Conservation (phyloP, 345 rosid species). For the Trapa bicornis region DNA sequence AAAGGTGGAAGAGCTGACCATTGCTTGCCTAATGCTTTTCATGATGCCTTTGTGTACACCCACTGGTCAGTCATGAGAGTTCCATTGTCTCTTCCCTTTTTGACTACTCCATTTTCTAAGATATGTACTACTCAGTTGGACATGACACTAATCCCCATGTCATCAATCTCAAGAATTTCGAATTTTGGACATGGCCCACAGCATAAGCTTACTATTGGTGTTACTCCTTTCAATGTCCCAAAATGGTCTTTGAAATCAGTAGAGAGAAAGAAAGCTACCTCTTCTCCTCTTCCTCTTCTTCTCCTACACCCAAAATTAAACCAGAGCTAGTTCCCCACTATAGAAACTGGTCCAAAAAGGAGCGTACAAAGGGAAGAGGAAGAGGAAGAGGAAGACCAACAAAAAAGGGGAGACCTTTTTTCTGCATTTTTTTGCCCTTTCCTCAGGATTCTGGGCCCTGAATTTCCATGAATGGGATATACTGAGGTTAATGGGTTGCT, state of each 20-base stretch:
- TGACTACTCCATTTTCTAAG: not conserved
- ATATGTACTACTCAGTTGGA: too few relatives aligned
- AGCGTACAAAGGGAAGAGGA: not conserved
- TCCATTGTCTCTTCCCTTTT: constrained; percentile 10
- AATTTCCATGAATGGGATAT: constrained; percentile 11
- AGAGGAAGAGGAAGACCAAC: not conserved
- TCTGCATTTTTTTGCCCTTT: not conserved
- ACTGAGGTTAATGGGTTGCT: constrained; percentile 13
- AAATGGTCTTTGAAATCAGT: too few relatives aligned
- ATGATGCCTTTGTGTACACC: constrained; percentile 22
- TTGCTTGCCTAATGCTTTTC: constrained; percentile 16
- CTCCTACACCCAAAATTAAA: too few relatives aligned
- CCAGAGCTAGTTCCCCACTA: not conserved
- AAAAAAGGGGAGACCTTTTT: not conserved
- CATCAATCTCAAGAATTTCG: too few relatives aligned
- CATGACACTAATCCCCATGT: too few relatives aligned
- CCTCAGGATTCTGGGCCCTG: constrained; percentile 9
- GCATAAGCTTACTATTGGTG: too few relatives aligned
- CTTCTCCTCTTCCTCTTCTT: too few relatives aligned
- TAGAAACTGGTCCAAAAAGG: not conserved
- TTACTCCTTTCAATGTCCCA: too few relatives aligned
- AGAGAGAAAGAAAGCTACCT: too few relatives aligned
- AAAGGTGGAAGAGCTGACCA: constrained; percentile 1
- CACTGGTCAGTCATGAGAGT: constrained; percentile 1
- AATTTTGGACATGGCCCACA: too few relatives aligned